A percentile compares a stretch with the other conserved stretches of the same genome.
Conservation (phyloP, 1,284 basidiomycete genomes). For the Lentinula novae-zelandiae region DNA sequence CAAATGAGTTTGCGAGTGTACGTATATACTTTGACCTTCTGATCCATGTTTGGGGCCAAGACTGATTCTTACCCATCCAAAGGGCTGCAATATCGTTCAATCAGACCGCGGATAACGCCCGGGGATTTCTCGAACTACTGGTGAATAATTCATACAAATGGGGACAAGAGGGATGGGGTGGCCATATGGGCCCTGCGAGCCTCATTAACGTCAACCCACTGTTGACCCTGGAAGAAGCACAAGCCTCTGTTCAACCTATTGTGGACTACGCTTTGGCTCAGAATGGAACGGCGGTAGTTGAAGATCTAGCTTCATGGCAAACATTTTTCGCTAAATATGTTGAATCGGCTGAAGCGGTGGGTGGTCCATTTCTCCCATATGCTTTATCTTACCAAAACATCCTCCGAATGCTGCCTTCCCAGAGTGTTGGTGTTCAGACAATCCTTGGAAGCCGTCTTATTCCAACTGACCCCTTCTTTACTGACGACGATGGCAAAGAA, state of each 20-base stretch:
- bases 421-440: constrained; percentile 27
- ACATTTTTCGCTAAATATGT: constrained; percentile 26
- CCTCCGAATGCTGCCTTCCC: neutral
- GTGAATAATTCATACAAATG: constrained; percentile 35
- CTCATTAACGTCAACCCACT: constrained; percentile 25
- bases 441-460: constrained; percentile 20
- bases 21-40: constrained; percentile 5
- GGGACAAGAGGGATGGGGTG: constrained; percentile 52
- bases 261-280: constrained; percentile 26
- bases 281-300: constrained; percentile 28
- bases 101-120: constrained; percentile 17
- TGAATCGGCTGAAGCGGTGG: constrained; percentile 14
- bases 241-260: constrained; percentile 26
- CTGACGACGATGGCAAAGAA: constrained; percentile 20
- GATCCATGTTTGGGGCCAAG: constrained; percentile 10
- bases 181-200: constrained; percentile 28
- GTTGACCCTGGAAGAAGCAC: constrained; percentile 24
- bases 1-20: constrained; percentile 27
- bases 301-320: constrained; percentile 28
- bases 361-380: constrained; percentile 11
- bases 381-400: neutral
- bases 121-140: constrained; percentile 28
- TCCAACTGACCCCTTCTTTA: constrained; percentile 18
- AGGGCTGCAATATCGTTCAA: constrained; percentile 17
- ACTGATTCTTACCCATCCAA: constrained; percentile 12